Conservation (phyloP, 495 filamentous ascomycete species). For the Penicillium atrosanguineum region DNA sequence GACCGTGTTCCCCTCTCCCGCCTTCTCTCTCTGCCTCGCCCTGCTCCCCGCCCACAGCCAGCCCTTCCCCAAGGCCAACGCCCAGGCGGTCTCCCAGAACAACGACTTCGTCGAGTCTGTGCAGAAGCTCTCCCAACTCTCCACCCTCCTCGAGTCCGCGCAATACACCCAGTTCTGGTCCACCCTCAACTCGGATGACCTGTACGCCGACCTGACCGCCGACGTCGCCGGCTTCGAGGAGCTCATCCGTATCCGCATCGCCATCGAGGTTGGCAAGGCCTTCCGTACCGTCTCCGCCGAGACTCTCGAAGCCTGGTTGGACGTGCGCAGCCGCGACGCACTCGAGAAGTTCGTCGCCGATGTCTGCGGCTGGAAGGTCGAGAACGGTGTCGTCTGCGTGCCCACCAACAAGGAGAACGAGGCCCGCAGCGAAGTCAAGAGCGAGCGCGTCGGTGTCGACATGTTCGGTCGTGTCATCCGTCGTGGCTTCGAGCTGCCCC, state of each 20-base stretch:
- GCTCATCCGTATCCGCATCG: slow-evolving; percentile 87
- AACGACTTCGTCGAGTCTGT: slow-evolving; percentile 76
- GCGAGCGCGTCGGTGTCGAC: slow-evolving; percentile 75
- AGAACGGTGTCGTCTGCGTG: slow-evolving; percentile 63
- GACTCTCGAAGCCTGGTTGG: slow-evolving; percentile 84
- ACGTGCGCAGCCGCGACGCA: slow-evolving; percentile 63
- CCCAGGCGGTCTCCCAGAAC: slow-evolving; percentile 63
- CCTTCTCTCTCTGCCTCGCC: slow-evolving; percentile 90
- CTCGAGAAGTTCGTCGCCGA: slow-evolving; percentile 79
- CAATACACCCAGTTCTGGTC: slow-evolving; percentile 92
- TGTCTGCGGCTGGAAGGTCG: slow-evolving; percentile 84
- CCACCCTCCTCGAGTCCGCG: slow-evolving; percentile 78
- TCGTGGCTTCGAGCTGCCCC: slow-evolving; percentile 87
- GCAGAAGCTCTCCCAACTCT: slow-evolving; percentile 79
- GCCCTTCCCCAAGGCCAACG: slow-evolving; percentile 52
- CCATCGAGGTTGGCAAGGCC: slow-evolving; percentile 81
- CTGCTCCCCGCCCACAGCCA: slow-evolving; percentile 81
- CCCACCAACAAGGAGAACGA: slow-evolving; percentile 98
- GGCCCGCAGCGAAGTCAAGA: slow-evolving; percentile 91
- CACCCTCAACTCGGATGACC: slow-evolving; percentile 86
- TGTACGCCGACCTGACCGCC: slow-evolving; percentile 92
- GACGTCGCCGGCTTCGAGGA: slow-evolving; percentile 97
- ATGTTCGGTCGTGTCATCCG: slow-evolving; percentile 89
- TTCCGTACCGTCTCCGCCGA: slow-evolving; percentile 76
- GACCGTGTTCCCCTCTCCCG: slow-evolving; percentile 93